Evolutionary conservation across 2,329 filamentous ascomycete species (phyloP).

Genomic region (Cladosporium sp.): DNA sequence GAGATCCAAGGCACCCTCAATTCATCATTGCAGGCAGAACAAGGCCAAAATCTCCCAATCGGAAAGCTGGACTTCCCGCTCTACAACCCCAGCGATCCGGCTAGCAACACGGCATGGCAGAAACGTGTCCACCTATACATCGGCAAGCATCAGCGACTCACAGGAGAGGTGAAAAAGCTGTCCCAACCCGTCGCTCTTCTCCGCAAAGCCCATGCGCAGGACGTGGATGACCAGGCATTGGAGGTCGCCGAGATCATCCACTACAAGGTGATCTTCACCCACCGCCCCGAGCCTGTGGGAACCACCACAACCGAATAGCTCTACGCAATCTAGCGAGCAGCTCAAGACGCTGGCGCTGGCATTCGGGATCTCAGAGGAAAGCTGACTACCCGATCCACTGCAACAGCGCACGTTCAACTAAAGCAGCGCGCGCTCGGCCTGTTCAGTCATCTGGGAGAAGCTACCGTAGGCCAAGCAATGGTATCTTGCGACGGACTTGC

Average conservation of each 20-base stretch:
- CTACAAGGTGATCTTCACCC: slow-evolving; percentile 79
- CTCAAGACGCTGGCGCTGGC: no score
- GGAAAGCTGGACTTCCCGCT: slow-evolving; percentile 74
- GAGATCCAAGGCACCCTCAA: slow-evolving; percentile 92
- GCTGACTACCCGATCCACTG: no score
- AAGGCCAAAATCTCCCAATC: slow-evolving; percentile 43
- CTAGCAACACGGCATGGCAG: slow-evolving; percentile 69
- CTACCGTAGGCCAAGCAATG: no score
- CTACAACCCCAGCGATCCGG: slow-evolving; percentile 51
- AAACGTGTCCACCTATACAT: slow-evolving; percentile 83
- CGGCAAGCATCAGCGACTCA: slow-evolving; percentile 80
- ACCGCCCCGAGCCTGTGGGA: slow-evolving; percentile 75
- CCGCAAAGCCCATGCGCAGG: slow-evolving; percentile 43
- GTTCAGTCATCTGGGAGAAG: no score
- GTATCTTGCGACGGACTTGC: no score
- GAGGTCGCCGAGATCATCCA: slow-evolving; percentile 84
- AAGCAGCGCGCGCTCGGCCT: no score
- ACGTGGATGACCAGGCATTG: slow-evolving; percentile 46
- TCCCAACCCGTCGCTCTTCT: slow-evolving; percentile 74
- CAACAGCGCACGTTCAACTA: no score
- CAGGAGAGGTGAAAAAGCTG: slow-evolving; percentile 84
- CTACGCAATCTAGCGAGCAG: no score
- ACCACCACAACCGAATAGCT: slow-evolving; percentile 10
- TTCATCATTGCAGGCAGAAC: slow-evolving; percentile 45
- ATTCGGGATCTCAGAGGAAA: no score